Percentiles rank a stretch among this genome's conserved stretches.
These are phyloP conservation scores for Phytomonas francai DNA, from an alignment of 208 protist genomes.

Conservation along the genomic window DNA sequence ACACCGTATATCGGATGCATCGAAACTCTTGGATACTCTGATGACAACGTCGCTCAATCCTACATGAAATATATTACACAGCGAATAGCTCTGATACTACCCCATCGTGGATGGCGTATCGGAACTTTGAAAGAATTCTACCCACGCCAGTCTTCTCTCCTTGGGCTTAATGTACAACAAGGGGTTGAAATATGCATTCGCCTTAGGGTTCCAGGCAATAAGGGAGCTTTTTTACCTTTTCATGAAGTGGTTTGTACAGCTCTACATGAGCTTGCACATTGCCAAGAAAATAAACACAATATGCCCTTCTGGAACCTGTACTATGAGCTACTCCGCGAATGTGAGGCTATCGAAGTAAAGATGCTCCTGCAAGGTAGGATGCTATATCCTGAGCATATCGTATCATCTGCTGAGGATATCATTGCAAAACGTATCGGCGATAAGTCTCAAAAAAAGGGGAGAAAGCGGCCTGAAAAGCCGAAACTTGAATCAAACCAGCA, in stretches of 20 bases:
- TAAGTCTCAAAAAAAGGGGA: no score
- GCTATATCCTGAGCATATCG: constrained; percentile 29
- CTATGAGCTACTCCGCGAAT: constrained; percentile 64
- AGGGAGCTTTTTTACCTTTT: constrained; percentile 74
- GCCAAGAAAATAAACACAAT: constrained; percentile 48
- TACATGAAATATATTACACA: constrained; percentile 65
- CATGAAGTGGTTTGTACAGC: constrained; percentile 79
- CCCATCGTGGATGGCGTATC: constrained; percentile 47
- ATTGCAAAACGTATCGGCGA: no score
- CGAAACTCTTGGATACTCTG: constrained; percentile 52
- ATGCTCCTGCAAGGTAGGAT: constrained; percentile 24
- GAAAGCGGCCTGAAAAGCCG: no score
- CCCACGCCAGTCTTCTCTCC: constrained; percentile 50
- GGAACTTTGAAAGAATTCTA: constrained; percentile 79
- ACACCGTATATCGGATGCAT: constrained; percentile 26
- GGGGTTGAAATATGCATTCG: constrained; percentile 75
- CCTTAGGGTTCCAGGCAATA: constrained; percentile 57
- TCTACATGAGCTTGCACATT: constrained; percentile 87
- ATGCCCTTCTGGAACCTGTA: constrained; percentile 71
- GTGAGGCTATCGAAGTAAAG: constrained; percentile 49
- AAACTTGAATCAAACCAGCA: no score
- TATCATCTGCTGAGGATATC: no score
- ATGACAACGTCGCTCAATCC: constrained; percentile 43
- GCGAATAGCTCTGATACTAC: constrained; percentile 39
- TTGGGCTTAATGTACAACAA: constrained; percentile 79